Base-by-base conservation (phyloP, 2,329 filamentous ascomycete species). In the Aspergillus ustus region DNA sequence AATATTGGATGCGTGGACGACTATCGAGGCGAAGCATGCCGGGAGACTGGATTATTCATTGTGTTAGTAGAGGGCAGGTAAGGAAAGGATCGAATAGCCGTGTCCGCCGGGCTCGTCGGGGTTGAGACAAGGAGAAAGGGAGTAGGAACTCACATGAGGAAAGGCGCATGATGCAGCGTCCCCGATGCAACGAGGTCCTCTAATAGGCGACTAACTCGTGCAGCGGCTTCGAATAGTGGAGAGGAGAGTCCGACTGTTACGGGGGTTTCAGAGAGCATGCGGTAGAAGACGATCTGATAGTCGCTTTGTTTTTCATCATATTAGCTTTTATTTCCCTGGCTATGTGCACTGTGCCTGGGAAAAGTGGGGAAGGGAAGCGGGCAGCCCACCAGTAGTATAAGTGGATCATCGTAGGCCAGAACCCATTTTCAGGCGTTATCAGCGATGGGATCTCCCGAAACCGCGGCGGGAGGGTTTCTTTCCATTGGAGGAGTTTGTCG, bases 231-330 rank as follows among this genome's bases (percentile, higher is more conserved):
- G 31, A 52, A 52, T 13, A 52, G 50, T 9, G 50, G 50, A 19
- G 50, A 52, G 8, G 17, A 17, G 13, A 52, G 50, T 15, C 50
- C 50, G 31, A 52, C 50, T 29, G 50, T 52, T 7, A 52, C 25
- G 50, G 50, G 50, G n/a, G 13, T 52, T 29, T 52, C 50, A 29
- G 50, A 34, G 50, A 52, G 50, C 50, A 52, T 52, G 50, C 50
- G 50, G 50, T 52, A 52, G 29, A 52, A 52, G 29, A 52, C 50
- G 50, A 52, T 52, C 19, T 52, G 50, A n/a, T 52, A 52, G 28
- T 52, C 50, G 15, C 50, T 52, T 5, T 15, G 11, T 13, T 3
- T 4, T 15, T 40, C 34, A 40, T 25, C 25, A 40, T 13, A 15
- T 40, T 15, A 40, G 34, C 15, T 40, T 15, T 40, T 17, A 40